A percentile compares a stretch with the other conserved stretches of the same genome.
Conservation (phyloP, 2,329 filamentous ascomycete genomes). For the Amphichorda felina region DNA sequence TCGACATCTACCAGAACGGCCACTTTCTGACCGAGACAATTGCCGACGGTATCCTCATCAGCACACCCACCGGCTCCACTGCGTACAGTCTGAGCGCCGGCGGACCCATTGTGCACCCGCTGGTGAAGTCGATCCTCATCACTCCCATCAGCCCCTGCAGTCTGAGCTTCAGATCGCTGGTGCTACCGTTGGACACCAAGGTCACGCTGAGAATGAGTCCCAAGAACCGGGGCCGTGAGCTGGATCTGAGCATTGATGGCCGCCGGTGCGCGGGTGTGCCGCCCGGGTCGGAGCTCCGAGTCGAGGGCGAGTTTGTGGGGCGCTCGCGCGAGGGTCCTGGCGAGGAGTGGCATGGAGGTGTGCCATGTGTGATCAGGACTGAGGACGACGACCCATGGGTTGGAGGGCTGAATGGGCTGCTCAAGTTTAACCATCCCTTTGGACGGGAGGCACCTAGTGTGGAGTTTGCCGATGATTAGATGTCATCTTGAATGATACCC, state of each 20-base stretch:
- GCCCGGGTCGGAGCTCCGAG: constrained; percentile 73
- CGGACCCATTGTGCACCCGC: constrained; percentile 85
- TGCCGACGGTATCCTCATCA: constrained; percentile 88
- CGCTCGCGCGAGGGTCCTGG: constrained; percentile 16
- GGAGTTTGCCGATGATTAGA: not conserved
- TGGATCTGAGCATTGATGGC: constrained; percentile 73
- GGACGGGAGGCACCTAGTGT: constrained; percentile 33
- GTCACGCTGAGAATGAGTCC: constrained; percentile 73
- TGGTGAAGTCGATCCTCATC: constrained; percentile 78
- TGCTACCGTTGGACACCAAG: constrained; percentile 75
- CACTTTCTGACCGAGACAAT: constrained; percentile 88
- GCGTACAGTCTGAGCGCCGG: constrained; percentile 91
- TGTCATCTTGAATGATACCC: constrained; percentile 1
- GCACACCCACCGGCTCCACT: constrained; percentile 87
- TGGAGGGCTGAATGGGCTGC: constrained; percentile 77
- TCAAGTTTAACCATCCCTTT: constrained; percentile 98
- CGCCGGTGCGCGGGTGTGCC: constrained; percentile 54
- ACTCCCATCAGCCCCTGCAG: constrained; percentile 92
- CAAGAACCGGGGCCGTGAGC: constrained; percentile 63
- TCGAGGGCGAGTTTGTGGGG: constrained; percentile 74
- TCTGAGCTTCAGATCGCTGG: constrained; percentile 81
- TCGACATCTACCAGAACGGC: constrained; percentile 83
- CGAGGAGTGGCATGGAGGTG: constrained; percentile 59
- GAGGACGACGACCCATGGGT: constrained; percentile 90
- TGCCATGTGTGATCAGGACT: constrained; percentile 76